Evolutionary conservation across 805 yeast species (phyloP).

Genomic region (Lipomyces chichibuensis): DNA sequence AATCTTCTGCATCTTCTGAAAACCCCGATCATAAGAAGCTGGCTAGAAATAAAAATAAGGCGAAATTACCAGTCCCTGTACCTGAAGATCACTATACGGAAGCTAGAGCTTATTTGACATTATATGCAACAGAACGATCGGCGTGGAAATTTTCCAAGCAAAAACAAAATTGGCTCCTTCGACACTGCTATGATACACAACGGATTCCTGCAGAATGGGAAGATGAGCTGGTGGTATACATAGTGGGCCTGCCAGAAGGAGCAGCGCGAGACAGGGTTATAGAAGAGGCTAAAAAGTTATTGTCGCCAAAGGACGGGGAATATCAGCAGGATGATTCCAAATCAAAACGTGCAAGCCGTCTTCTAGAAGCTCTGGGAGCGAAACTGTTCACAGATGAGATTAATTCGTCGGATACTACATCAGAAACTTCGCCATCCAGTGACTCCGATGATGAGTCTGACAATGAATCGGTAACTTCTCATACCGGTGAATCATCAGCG

Average conservation of each 20-base stretch:
- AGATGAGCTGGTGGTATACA: slow-evolving; percentile 1
- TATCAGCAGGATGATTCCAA: not conserved
- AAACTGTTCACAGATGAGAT: not conserved
- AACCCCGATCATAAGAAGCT: not conserved
- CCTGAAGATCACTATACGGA: not conserved
- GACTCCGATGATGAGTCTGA: not conserved
- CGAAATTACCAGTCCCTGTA: not conserved
- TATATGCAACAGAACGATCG: slow-evolving; percentile 5
- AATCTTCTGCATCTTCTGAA: not conserved
- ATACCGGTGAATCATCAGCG: not conserved
- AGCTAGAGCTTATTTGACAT: slow-evolving; percentile 4
- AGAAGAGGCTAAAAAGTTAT: slow-evolving; percentile 7
- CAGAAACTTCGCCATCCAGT: not conserved
- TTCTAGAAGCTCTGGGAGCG: not conserved
- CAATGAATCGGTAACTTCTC: not conserved
- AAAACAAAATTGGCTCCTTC: slow-evolving; percentile 27
- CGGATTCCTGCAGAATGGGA: slow-evolving; percentile 6
- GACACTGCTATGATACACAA: slow-evolving; percentile 13
- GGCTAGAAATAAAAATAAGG: not conserved
- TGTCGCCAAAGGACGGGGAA: not conserved
- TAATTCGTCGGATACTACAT: not conserved
- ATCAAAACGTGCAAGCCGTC: not conserved
- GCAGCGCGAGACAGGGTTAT: slow-evolving; percentile 18
- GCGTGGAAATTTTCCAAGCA: slow-evolving; percentile 30
- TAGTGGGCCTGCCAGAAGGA: slow-evolving; percentile 20